Evolutionary conservation across 768 basidiomycete genomes (phyloP).

Genomic region (Lactarius evosmus): DNA sequence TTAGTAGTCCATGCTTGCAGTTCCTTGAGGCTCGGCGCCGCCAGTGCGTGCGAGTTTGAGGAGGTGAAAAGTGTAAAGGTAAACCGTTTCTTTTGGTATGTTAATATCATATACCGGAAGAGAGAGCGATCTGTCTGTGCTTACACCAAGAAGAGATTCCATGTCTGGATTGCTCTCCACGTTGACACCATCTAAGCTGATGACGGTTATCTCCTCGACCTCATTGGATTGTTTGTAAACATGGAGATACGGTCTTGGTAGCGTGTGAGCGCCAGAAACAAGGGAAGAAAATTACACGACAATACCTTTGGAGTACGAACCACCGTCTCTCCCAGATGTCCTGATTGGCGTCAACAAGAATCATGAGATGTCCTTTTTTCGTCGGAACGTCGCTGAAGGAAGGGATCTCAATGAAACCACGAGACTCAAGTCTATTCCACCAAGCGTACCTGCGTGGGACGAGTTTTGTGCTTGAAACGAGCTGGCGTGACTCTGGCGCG

Average conservation of each 20-base stretch:
- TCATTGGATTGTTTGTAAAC: slow-evolving; percentile 84
- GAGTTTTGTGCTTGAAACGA: slow-evolving; percentile 69
- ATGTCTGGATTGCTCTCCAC: slow-evolving; percentile 85
- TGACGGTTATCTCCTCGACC: slow-evolving; percentile 74
- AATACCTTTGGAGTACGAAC: slow-evolving; percentile 83
- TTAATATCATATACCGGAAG: slow-evolving; percentile 2
- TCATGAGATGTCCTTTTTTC: slow-evolving; percentile 79
- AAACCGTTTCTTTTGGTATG: slow-evolving; percentile 60
- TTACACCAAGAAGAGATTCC: slow-evolving; percentile 75
- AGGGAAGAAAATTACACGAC: slow-evolving; percentile 1
- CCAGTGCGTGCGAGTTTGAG: slow-evolving; percentile 87
- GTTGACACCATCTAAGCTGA: slow-evolving; percentile 81
- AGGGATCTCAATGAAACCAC: slow-evolving; percentile 13
- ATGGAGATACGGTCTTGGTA: slow-evolving; percentile 81
- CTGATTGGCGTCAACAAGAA: slow-evolving; percentile 76
- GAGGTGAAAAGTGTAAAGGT: slow-evolving; percentile 90
- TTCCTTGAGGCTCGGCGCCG: slow-evolving; percentile 79
- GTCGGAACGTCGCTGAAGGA: slow-evolving; percentile 66
- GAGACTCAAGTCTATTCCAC: background rate
- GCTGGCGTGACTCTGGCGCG: slow-evolving; percentile 55
- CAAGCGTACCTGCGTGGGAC: slow-evolving; percentile 63
- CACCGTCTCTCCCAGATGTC: slow-evolving; percentile 81
- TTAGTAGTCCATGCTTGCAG: slow-evolving; percentile 81
- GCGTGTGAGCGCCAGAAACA: background rate
- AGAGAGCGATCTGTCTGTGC: background rate